A percentile compares a stretch with the other conserved stretches of the same genome.
phyloP scores from a whole-genome alignment of 441 rosid genomes.

The Adansonia grandidieri region DNA sequence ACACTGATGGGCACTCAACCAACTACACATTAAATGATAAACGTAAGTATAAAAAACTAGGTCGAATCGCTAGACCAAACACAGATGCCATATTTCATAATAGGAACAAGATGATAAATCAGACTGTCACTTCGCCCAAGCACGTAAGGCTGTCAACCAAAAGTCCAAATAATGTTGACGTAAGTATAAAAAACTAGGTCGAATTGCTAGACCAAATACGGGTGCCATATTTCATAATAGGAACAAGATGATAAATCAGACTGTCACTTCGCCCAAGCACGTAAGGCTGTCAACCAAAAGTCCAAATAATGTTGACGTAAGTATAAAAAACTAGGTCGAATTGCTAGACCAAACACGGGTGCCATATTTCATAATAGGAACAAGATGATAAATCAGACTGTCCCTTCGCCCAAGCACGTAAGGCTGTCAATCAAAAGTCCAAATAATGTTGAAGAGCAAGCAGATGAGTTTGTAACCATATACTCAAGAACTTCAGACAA shows the following conservation, averaged over 20 bases:
- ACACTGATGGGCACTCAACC: constrained; percentile 87
- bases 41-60: neutral
- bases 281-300: constrained; percentile 2
- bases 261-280: neutral
- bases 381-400: neutral
- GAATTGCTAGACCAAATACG: constrained; percentile 7
- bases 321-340: neutral
- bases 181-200: neutral
- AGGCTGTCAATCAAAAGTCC: neutral
- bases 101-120: neutral
- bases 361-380: neutral
- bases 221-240: neutral
- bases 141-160: neutral
- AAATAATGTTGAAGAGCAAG: neutral
- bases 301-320: neutral
- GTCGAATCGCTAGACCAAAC: constrained; percentile 7
- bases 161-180: neutral
- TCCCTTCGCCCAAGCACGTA: neutral
- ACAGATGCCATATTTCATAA: neutral
- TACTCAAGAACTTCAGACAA: neutral
- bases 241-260: constrained; percentile 2
- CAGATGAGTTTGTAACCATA: neutral
- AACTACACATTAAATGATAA: constrained; percentile 48
- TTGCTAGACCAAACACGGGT: neutral
- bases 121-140: neutral